Evolutionary conservation across 2,329 filamentous ascomycete genomes (phyloP).

Genomic region (Furcasterigmium sp.): DNA sequence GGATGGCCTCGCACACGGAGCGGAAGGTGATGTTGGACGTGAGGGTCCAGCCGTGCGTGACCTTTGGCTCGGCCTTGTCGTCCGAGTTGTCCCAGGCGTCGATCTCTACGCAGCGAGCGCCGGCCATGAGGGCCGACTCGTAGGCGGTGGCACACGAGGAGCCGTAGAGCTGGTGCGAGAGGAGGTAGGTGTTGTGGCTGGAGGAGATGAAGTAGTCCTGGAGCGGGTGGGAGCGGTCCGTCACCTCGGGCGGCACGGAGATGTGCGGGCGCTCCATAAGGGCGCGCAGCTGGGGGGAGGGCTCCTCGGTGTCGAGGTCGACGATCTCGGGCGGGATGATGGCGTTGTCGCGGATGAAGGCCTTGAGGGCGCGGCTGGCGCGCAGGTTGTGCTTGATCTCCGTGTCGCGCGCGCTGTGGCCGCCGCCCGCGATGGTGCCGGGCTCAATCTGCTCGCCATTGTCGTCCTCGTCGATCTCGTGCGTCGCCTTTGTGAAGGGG

Average conservation of each 20-base stretch:
- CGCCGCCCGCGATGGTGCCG: conserved; percentile 52
- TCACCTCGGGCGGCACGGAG: conserved; percentile 46
- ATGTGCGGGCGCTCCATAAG: conserved; percentile 55
- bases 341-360: conserved; percentile 47
- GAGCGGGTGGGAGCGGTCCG: conserved; percentile 54
- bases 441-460: conserved; percentile 45
- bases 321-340: conserved; percentile 40
- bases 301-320: conserved; percentile 27
- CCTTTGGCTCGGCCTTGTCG: conserved; percentile 58
- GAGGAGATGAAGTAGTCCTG: conserved; percentile 69
- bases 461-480: conserved; percentile 42
- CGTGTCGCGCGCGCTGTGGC: conserved; percentile 44
- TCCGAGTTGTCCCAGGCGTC: conserved; percentile 66
- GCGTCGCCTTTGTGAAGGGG: conserved; percentile 23
- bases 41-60: conserved; percentile 65
- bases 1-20: conserved; percentile 59
- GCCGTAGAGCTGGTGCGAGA: conserved; percentile 65
- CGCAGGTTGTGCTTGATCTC: conserved; percentile 47
- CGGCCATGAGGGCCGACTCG: conserved; percentile 54
- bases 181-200: conserved; percentile 68
- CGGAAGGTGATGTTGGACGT: conserved; percentile 63
- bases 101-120: conserved; percentile 67
- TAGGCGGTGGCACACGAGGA: conserved; percentile 58
- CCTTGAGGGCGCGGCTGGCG: conserved; percentile 53
- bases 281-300: conserved; percentile 39